Conservation (phyloP, 352 stramenopile genomes). For the Phytopythium litorale region DNA sequence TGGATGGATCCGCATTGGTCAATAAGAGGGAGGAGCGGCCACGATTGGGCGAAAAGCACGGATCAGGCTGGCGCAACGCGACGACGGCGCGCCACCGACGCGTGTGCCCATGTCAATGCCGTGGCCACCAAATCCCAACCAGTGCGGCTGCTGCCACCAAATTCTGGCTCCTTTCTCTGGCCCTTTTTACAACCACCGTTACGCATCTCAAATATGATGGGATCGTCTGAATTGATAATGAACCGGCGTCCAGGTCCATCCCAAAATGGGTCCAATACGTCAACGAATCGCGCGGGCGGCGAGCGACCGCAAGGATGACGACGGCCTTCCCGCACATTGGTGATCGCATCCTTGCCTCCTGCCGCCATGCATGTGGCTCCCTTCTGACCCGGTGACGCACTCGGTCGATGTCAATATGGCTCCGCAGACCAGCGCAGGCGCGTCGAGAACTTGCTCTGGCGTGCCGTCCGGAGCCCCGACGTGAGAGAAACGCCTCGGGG, state of each 20-base stretch:
- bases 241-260: background rate
- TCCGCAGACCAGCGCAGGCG: slow-evolving; percentile 4
- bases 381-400: background rate
- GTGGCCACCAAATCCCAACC: background rate
- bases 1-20: background rate
- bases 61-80: background rate
- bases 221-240: background rate
- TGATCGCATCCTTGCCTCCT: slow-evolving; percentile 7
- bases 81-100: background rate
- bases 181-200: background rate
- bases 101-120: background rate
- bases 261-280: background rate
- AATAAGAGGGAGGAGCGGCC: background rate
- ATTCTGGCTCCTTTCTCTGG: slow-evolving; percentile 7
- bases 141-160: slow-evolving; percentile 9
- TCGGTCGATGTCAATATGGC: background rate
- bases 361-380: background rate
- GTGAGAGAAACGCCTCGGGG: background rate
- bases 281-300: background rate
- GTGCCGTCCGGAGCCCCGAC: background rate
- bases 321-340: slow-evolving; percentile 32
- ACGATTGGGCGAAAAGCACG: background rate
- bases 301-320: slow-evolving; percentile 16
- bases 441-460: slow-evolving; percentile 2
- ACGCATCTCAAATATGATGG: background rate